phyloP scores from a whole-genome alignment of 192 early-diverging fungal species.

The Mortierella alpina region DNA sequence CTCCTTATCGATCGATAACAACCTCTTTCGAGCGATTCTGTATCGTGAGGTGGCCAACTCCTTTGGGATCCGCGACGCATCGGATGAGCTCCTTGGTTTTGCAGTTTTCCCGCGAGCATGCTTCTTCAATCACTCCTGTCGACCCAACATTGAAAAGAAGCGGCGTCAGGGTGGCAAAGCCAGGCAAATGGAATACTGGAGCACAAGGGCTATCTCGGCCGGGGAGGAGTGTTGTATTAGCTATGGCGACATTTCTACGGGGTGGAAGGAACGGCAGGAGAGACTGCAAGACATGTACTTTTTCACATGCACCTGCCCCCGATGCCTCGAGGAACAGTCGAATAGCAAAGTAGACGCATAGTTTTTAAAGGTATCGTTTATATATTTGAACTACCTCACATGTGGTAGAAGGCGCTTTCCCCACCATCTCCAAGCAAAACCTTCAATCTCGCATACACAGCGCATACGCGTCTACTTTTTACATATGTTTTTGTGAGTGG shows the following conservation, averaged over 20 bases:
- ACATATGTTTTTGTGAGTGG: conserved; percentile 60
- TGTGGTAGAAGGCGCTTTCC: not conserved
- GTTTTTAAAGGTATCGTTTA: not conserved
- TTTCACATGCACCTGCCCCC: conserved; percentile 67
- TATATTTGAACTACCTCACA: not conserved
- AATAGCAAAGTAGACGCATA: conserved; percentile 10
- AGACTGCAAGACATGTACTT: conserved; percentile 69
- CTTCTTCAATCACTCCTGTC: conserved; percentile 78
- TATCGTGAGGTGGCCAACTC: conserved; percentile 77
- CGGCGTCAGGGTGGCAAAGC: conserved; percentile 25
- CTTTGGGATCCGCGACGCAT: conserved; percentile 73
- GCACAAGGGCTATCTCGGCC: conserved; percentile 45
- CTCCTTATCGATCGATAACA: conserved; percentile 39
- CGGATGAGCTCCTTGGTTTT: conserved; percentile 65
- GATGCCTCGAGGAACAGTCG: conserved; percentile 63
- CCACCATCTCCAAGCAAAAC: not conserved
- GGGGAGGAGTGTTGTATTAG: conserved; percentile 74
- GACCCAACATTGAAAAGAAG: conserved; percentile 65
- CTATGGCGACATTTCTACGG: conserved; percentile 66
- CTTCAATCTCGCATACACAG: too few species aligned
- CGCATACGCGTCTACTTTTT: conserved; percentile 19
- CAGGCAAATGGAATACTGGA: conserved; percentile 62
- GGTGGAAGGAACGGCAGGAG: conserved; percentile 47
- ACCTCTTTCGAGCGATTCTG: conserved; percentile 62
- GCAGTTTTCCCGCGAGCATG: conserved; percentile 71